Base-by-base conservation (phyloP, 768 basidiomycete species). In the Macrolepiota fuliginosa region DNA sequence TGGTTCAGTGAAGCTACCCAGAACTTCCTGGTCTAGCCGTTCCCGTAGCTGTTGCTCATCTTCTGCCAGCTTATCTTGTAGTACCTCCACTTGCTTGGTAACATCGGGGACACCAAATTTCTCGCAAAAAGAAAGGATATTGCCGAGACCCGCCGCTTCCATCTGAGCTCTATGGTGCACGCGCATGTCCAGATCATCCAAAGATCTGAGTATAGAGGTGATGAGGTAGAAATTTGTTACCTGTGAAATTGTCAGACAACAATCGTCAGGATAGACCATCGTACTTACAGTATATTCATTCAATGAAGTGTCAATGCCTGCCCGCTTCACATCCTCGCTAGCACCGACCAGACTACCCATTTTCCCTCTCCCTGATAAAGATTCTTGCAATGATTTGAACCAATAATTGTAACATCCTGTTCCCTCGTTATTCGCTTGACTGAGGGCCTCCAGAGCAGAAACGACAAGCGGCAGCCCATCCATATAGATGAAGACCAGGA, bases 331-430 rank as follows among this genome's bases (percentile, higher is more conserved):
- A 66, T 98, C 95, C 13, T 96, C 92, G 67, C 95, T 96, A 24
- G 94, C 94, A 0, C 97, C 97, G 7, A 99, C 96, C 42, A 92
- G 73, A 70, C 92, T 97, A 1, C 96, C 96, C 93, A 98, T 95
- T 72, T 88, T 90, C 1, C 96, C 96, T 59, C 94, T 79, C 2
- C 95, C 96, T 51, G 86, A 82, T 17, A 98, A 79, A 2, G 85
- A 85, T 27, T 76, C 75, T 65, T 94, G 90, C 64, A 96, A 77
- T 0, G 88, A 89, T 66, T 87, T 89, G 70, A 98, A 92, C 96
- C 94, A 98, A 67, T 86, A 94, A 63, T 87, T 88, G 71, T 93
- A 98, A 56, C 79, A 83, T 35, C 84, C 83, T 22, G 79, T 78
- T 13, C 79, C 75, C 54, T 83, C 83, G 51, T 83, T 83, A 64